phyloP scores from a whole-genome alignment of 1,139 yeast genomes.

The Lodderomyces metapsilosis region DNA sequence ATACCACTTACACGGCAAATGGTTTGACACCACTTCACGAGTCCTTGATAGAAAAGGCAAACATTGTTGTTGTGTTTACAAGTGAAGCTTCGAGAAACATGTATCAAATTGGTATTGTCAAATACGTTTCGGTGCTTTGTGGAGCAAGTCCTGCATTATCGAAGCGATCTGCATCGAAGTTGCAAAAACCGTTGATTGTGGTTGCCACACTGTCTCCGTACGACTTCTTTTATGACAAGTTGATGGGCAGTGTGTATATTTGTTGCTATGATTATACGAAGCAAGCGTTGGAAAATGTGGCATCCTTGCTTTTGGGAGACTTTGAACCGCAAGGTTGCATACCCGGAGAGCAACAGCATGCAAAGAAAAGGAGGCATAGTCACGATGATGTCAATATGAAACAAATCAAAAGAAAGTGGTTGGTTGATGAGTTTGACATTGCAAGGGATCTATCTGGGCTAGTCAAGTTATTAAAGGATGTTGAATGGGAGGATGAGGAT shows the following conservation, averaged over 20 bases:
- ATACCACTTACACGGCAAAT: constrained; percentile 65
- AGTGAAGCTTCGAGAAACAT: constrained; percentile 64
- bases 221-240: constrained; percentile 56
- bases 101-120: constrained; percentile 66
- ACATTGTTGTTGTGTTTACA: constrained; percentile 57
- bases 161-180: constrained; percentile 18
- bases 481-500: constrained; percentile 12
- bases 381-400: constrained; percentile 10
- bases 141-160: constrained; percentile 44
- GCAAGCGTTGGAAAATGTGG: constrained; percentile 50
- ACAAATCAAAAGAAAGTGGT: constrained; percentile 50
- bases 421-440: constrained; percentile 57
- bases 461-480: constrained; percentile 36
- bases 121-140: constrained; percentile 56
- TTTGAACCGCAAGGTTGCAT: constrained; percentile 52
- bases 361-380: constrained; percentile 26
- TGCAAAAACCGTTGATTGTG: constrained; percentile 53
- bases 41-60: constrained; percentile 51
- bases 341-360: constrained; percentile 50
- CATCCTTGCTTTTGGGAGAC: constrained; percentile 56
- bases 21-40: constrained; percentile 63
- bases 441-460: constrained; percentile 54
- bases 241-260: constrained; percentile 57
- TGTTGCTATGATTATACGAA: constrained; percentile 64
- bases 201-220: constrained; percentile 68